Percentiles rank a stretch among this genome's conserved stretches.
Conservation (phyloP, 352 stramenopile species). For the Phytophthora syringae region DNA sequence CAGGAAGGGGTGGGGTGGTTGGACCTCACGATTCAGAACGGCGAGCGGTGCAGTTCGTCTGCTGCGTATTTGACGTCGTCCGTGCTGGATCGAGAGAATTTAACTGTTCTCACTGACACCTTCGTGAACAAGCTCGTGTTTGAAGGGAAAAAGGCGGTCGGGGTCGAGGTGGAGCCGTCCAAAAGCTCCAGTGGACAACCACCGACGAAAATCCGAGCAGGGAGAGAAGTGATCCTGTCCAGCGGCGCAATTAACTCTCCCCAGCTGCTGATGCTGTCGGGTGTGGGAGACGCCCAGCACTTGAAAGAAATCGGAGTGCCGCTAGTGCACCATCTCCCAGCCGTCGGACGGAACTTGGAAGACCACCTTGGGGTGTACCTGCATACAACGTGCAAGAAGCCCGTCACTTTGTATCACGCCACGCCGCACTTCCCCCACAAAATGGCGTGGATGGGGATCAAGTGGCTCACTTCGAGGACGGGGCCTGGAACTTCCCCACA, state of each 20-base stretch:
- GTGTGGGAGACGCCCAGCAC: slow-evolving; percentile 70
- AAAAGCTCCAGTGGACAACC: slow-evolving; percentile 34
- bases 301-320: slow-evolving; percentile 69
- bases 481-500: slow-evolving; percentile 74
- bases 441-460: slow-evolving; percentile 73
- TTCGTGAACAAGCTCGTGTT: slow-evolving; percentile 85
- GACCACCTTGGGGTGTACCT: slow-evolving; percentile 89
- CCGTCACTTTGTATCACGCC: slow-evolving; percentile 85
- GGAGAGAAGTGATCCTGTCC: slow-evolving; percentile 86
- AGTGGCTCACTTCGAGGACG: slow-evolving; percentile 69
- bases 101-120: slow-evolving; percentile 76
- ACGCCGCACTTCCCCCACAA: slow-evolving; percentile 75
- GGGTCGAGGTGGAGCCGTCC: slow-evolving; percentile 68
- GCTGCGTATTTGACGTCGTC: slow-evolving; percentile 67
- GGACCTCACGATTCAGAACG: slow-evolving; percentile 84
- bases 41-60: slow-evolving; percentile 68
- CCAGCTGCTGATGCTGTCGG: slow-evolving; percentile 83
- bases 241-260: slow-evolving; percentile 87
- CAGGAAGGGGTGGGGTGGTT: slow-evolving; percentile 89
- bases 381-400: slow-evolving; percentile 82
- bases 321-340: slow-evolving; percentile 70
- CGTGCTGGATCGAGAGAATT: slow-evolving; percentile 50
- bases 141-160: too few relatives aligned
- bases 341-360: slow-evolving; percentile 86
- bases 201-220: slow-evolving; percentile 45